Evolutionary conservation across 768 basidiomycete species (phyloP).

Genomic region (Boletus coccyginus): DNA sequence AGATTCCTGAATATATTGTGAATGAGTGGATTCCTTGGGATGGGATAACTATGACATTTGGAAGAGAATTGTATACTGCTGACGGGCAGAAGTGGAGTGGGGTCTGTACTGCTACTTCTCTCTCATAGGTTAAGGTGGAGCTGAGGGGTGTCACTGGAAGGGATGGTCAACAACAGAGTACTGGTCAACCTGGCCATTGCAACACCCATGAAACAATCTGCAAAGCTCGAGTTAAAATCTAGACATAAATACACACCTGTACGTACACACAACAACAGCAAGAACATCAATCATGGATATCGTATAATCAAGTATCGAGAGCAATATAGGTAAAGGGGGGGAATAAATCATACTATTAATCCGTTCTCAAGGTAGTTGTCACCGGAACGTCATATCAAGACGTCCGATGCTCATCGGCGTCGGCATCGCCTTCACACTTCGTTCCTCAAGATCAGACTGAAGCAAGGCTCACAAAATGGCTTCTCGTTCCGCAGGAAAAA

Average conservation of each 20-base stretch:
- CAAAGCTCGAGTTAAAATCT: constrained; percentile 9
- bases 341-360: constrained; percentile 9
- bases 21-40: too few species aligned
- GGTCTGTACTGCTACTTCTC: too few species aligned
- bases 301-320: constrained; percentile 4
- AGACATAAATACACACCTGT: constrained; percentile 21
- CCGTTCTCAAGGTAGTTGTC: background rate
- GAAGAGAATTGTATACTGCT: too few species aligned
- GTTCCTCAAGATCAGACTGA: constrained; percentile 77
- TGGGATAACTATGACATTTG: too few species aligned
- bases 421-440: constrained; percentile 47
- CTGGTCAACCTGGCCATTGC: too few species aligned
- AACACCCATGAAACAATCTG: background rate
- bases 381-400: background rate
- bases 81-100: too few species aligned
- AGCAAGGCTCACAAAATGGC: constrained; percentile 87
- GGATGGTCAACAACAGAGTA: too few species aligned
- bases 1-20: too few species aligned
- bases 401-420: background rate
- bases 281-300: constrained; percentile 9
- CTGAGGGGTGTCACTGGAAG: too few species aligned
- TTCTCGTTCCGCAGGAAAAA: constrained; percentile 84
- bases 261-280: constrained; percentile 11
- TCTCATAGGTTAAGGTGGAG: too few species aligned
- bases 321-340: background rate